phyloP scores from a whole-genome alignment of 345 rosid species.

The Bruguiera gymnorhiza region DNA sequence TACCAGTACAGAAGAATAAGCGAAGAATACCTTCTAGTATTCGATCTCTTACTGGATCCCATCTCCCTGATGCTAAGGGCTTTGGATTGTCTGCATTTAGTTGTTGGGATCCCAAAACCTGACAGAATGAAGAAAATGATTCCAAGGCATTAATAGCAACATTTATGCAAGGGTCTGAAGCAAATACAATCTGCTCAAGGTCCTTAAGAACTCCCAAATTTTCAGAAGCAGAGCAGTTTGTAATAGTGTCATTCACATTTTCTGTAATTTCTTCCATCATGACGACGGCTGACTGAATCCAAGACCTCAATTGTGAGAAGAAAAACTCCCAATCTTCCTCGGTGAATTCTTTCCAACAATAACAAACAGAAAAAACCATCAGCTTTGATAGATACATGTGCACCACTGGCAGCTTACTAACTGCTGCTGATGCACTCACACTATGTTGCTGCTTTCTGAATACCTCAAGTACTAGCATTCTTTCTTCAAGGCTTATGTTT shows the following conservation, averaged over 20 bases:
- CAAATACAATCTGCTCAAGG: slow-evolving; percentile 48
- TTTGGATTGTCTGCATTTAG: slow-evolving; percentile 29
- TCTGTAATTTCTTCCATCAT: slow-evolving; percentile 86
- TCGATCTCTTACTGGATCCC: slow-evolving; percentile 57
- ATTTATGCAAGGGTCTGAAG: slow-evolving; percentile 49
- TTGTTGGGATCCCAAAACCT: slow-evolving; percentile 32
- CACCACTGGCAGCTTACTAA: slow-evolving; percentile 48
- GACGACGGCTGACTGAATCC: slow-evolving; percentile 87
- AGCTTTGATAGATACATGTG: slow-evolving; percentile 63
- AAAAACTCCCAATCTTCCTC: slow-evolving; percentile 89
- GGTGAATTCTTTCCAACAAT: slow-evolving; percentile 75
- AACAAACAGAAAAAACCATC: slow-evolving; percentile 62
- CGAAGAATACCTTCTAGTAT: slow-evolving; percentile 82
- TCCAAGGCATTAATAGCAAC: slow-evolving; percentile 64
- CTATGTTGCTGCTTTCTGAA: slow-evolving; percentile 72
- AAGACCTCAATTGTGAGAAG: slow-evolving; percentile 54
- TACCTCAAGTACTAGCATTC: slow-evolving; percentile 58
- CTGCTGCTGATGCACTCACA: slow-evolving; percentile 31
- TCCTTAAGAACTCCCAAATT: slow-evolving; percentile 40
- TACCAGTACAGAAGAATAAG: slow-evolving; percentile 78
- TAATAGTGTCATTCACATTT: slow-evolving; percentile 56
- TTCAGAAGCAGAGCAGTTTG: slow-evolving; percentile 39
- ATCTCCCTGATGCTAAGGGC: slow-evolving; percentile 41
- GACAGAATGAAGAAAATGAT: slow-evolving; percentile 55
- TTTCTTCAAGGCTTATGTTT: slow-evolving; percentile 53